Evolutionary conservation across 2,329 filamentous ascomycete genomes (phyloP).

Genomic region (Aspergillus terreus): DNA sequence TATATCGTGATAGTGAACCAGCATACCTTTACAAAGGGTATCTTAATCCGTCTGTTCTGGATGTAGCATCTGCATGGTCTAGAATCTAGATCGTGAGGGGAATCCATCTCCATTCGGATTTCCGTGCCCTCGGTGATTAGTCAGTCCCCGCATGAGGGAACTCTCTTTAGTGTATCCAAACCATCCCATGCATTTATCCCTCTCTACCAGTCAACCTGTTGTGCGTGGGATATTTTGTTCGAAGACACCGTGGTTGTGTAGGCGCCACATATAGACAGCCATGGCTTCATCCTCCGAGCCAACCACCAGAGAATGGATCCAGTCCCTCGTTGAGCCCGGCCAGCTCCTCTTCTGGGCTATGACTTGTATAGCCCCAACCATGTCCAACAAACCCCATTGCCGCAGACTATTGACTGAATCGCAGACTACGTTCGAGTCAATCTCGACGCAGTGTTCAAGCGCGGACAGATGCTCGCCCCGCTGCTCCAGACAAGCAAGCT

Average conservation of each 20-base stretch:
- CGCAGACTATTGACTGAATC: conserved; percentile 8
- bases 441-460: conserved; percentile 29
- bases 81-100: too few species aligned
- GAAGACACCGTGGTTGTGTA: neutral
- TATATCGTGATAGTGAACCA: too few species aligned
- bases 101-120: too few species aligned
- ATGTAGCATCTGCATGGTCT: too few species aligned
- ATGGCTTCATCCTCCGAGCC: conserved; percentile 6
- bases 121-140: neutral
- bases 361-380: conserved; percentile 19
- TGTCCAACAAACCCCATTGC: neutral
- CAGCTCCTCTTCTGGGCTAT: conserved; percentile 23
- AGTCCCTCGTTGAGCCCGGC: conserved; percentile 21
- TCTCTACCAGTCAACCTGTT: neutral
- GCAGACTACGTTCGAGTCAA: conserved; percentile 32
- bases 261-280: neutral
- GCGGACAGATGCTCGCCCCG: conserved; percentile 33
- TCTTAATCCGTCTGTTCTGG: too few species aligned
- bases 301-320: conserved; percentile 15
- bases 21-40: too few species aligned
- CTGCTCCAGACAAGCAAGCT: conserved; percentile 27
- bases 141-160: neutral
- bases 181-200: neutral
- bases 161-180: neutral
- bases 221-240: too few species aligned